Base-by-base conservation (phyloP, 2,329 filamentous ascomycete genomes). In the Aspergillus novofumigatus region DNA sequence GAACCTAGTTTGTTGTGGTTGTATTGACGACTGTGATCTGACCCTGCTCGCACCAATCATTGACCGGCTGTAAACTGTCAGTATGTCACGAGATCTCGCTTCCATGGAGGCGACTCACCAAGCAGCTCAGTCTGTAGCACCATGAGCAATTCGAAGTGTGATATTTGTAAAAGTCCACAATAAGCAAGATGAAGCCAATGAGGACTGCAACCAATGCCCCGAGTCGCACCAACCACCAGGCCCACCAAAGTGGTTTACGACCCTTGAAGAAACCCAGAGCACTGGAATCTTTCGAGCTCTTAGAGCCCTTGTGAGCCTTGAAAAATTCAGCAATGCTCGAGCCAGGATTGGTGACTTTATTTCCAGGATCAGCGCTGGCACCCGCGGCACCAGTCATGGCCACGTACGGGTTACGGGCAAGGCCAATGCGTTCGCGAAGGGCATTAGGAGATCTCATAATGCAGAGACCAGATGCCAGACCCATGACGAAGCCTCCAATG, bases 401-500 rank as follows among this genome's bases (percentile, higher is more conserved):
- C 2, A 87, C 81, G 67, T 95, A 95, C 0, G 89, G 85, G 1
- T 86, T 82, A 23, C 82, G 79, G 29, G 88, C 85, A 49, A 85
- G 79, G 14, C 89, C 89, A 56, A 92, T 89, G 48, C 88, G 86
- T 57, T 87, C 81, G 35, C 92, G 86, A 21, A 97, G 81, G 1
- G 86, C 81, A 62, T 92, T 90, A 1, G 94, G 94, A 3, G 92
- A 97, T 70, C 93, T 92, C 59, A 99, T 80, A 28, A 99, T 81
- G 60, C 88, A 95, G 52, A 97, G 81, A 11, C 94, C 94, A 1
- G 97, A 83, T 0, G 88, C 88, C 6, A 99, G 77, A 1, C 94
- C 94, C 86, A 96, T 96, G 52, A 96, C 76, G 73, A 97, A 97
- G 1, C 94, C 94, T 54, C 94, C 94, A 60, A 99, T 97, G 65